These are phyloP conservation scores for Fusarium burgessii DNA, from an alignment of 2,329 filamentous ascomycete species.

Conservation along the genomic window DNA sequence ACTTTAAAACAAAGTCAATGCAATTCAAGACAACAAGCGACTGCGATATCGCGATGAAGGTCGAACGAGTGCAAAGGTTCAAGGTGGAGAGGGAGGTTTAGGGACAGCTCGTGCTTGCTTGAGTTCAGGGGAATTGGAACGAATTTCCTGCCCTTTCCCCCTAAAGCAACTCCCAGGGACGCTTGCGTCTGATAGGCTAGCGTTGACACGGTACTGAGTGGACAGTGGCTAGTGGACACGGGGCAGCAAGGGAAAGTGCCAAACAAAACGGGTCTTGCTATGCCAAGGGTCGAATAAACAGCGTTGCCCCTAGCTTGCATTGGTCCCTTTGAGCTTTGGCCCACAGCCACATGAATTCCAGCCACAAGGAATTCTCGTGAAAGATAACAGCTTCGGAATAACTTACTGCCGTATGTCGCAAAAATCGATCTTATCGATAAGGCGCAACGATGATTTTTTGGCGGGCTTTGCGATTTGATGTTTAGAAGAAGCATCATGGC, in stretches of 20 bases:
- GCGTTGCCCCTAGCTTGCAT: constrained; percentile 14
- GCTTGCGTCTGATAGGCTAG: constrained; percentile 49
- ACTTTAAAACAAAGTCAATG: constrained; percentile 39
- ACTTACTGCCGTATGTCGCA: constrained; percentile 50
- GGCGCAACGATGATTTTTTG: constrained; percentile 50
- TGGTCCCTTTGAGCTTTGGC: constrained; percentile 40
- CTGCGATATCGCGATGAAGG: constrained; percentile 44
- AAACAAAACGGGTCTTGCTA: constrained; percentile 37
- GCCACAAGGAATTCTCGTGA: constrained; percentile 29
- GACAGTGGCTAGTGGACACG: constrained; percentile 47
- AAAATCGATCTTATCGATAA: constrained; percentile 54
- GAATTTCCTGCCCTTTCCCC: constrained; percentile 51
- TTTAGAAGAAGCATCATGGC: constrained; percentile 50
- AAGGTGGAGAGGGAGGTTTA: constrained; percentile 44
- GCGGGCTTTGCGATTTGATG: constrained; percentile 41
- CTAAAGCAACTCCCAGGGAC: constrained; percentile 44
- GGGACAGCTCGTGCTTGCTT: constrained; percentile 49
- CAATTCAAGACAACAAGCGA: constrained; percentile 35
- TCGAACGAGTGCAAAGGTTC: constrained; percentile 45
- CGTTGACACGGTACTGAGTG: constrained; percentile 44
- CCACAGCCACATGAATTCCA: constrained; percentile 35
- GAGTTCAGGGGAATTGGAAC: constrained; percentile 50
- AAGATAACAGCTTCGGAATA: constrained; percentile 48
- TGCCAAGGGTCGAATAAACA: constrained; percentile 35
- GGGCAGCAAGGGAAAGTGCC: constrained; percentile 44